Percentiles rank a stretch among this genome's conserved stretches.
phyloP scores from a whole-genome alignment of 2,329 filamentous ascomycete genomes.

The Ophiostoma pallidulum region DNA sequence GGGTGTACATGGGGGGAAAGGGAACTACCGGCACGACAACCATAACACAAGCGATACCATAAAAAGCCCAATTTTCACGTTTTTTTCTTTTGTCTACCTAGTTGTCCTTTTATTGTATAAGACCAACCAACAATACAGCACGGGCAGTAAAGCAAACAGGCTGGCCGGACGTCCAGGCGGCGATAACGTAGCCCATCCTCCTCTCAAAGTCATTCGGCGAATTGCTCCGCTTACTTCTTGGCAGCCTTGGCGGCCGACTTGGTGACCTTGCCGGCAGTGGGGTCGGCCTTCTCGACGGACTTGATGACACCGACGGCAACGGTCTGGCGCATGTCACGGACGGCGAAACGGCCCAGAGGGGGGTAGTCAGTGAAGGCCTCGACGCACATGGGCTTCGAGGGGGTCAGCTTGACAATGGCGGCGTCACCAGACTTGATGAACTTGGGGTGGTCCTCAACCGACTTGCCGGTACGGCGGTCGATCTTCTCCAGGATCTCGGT shows the following conservation, averaged over 20 bases:
- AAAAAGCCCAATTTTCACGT: conserved; percentile 9
- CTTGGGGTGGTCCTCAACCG: conserved; percentile 84
- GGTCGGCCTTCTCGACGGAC: conserved; percentile 59
- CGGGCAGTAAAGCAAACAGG: conserved; percentile 6
- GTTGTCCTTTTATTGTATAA: conserved; percentile 6
- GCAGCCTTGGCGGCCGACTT: conserved; percentile 63
- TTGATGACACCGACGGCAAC: conserved; percentile 95
- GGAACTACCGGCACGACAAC: conserved; percentile 3
- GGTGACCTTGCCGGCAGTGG: conserved; percentile 55
- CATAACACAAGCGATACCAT: neutral
- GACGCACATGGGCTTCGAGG: conserved; percentile 99
- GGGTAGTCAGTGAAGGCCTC: conserved; percentile 99
- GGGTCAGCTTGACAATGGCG: conserved; percentile 99
- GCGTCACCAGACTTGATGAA: conserved; percentile 99
- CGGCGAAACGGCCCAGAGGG: conserved; percentile 98
- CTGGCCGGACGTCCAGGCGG: conserved; percentile 6
- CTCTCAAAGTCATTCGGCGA: conserved; percentile 4
- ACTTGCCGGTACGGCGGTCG: conserved; percentile 99
- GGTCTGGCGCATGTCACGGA: conserved; percentile 95
- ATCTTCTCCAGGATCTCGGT: conserved; percentile 99
- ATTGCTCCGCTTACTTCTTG: conserved; percentile 61
- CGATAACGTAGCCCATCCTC: conserved; percentile 7
- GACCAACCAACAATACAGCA: conserved; percentile 2
- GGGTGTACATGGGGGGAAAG: conserved; percentile 1
- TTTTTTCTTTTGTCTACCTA: conserved; percentile 11